phyloP scores from a whole-genome alignment of 2,329 filamentous ascomycete species.

The Pseudogymnoascus verrucosus region DNA sequence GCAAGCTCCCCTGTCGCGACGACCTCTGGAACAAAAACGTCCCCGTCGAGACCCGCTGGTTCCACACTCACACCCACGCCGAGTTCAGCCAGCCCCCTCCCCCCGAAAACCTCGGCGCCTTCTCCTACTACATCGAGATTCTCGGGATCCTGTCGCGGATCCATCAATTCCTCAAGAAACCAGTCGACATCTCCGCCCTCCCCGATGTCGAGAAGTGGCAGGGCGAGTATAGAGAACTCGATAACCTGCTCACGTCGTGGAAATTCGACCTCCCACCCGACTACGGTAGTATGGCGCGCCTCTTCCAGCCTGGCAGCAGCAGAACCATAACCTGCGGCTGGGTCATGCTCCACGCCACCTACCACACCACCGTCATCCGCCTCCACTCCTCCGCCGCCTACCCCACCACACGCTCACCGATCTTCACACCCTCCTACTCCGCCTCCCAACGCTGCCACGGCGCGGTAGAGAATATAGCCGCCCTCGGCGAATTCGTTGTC shows the following conservation, averaged over 20 bases:
- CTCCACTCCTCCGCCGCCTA: conserved; percentile 90
- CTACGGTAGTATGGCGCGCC: conserved; percentile 73
- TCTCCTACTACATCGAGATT: conserved; percentile 86
- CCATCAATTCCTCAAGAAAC: conserved; percentile 80
- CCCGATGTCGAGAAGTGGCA: conserved; percentile 89
- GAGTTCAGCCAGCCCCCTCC: conserved; percentile 57
- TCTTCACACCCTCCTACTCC: conserved; percentile 82
- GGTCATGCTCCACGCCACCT: conserved; percentile 87
- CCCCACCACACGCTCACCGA: conserved; percentile 77
- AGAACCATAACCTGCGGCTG: conserved; percentile 72
- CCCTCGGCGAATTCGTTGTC: conserved; percentile 70
- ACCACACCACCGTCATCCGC: conserved; percentile 82
- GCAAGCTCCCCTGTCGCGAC: conserved; percentile 77
- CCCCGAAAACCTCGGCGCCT: conserved; percentile 76
- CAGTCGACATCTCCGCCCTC: conserved; percentile 77
- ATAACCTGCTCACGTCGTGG: conserved; percentile 72
- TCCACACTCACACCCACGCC: conserved; percentile 45
- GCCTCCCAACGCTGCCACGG: conserved; percentile 75
- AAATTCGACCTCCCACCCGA: conserved; percentile 75
- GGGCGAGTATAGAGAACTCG: conserved; percentile 74
- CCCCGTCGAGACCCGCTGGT: conserved; percentile 78
- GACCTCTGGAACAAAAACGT: conserved; percentile 79
- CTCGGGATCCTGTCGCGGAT: conserved; percentile 80
- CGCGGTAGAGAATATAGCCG: conserved; percentile 75
- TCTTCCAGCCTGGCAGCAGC: conserved; percentile 61